Conservation (phyloP, 305 asterid genomes). For the Fraxinus latifolia region DNA sequence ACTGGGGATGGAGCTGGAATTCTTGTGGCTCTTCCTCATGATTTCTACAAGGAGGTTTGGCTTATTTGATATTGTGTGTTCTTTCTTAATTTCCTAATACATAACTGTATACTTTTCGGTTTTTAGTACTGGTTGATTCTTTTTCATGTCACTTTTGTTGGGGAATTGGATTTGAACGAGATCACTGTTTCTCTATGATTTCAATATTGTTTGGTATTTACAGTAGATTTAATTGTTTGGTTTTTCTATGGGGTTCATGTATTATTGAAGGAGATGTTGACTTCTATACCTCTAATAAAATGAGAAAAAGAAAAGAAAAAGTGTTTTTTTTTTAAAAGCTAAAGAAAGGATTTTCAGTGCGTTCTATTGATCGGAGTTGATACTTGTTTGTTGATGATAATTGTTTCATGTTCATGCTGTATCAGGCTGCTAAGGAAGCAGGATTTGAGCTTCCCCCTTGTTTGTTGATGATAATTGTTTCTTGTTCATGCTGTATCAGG, state of each 20-base stretch:
- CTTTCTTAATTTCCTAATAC: neutral
- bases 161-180: neutral
- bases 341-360: neutral
- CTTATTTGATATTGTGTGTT: neutral
- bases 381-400: neutral
- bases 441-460: conserved; percentile 81
- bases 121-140: neutral
- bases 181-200: neutral
- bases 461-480: neutral
- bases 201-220: neutral
- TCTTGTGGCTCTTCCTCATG: conserved; percentile 92
- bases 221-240: neutral
- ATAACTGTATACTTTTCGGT: neutral
- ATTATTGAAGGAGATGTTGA: neutral
- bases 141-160: neutral
- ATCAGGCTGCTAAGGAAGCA: conserved; percentile 64
- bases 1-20: conserved; percentile 99
- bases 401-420: neutral
- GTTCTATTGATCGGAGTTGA: conserved; percentile 1
- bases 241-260: neutral
- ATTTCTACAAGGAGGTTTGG: conserved; percentile 75
- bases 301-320: neutral
- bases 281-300: neutral
- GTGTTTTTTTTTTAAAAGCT: neutral
- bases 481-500: conserved; percentile 38